These are phyloP conservation scores for Saccharomyces hybrid DNA, from an alignment of 1,139 yeast genomes.

Conservation along the genomic window DNA sequence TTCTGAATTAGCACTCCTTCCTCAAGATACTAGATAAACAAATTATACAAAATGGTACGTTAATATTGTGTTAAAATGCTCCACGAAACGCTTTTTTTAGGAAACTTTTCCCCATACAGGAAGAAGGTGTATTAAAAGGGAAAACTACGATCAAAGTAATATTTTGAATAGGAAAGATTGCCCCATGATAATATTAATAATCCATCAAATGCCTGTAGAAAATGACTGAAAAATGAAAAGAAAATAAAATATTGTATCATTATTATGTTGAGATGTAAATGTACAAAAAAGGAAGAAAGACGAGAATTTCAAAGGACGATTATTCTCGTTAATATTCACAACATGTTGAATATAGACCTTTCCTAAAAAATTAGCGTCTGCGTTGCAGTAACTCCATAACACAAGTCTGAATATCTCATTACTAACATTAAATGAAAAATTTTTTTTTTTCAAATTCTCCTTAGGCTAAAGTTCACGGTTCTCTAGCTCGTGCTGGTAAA, in stretches of 20 bases:
- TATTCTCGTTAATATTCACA: not conserved
- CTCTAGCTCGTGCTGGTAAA: constrained; percentile 99
- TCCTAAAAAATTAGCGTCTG: not conserved
- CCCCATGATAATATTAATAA: not conserved
- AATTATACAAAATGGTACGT: not conserved
- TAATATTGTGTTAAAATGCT: not conserved
- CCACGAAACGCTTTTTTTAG: not conserved
- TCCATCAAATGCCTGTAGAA: not conserved
- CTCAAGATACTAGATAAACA: not conserved
- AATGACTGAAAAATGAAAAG: not conserved
- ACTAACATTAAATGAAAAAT: not conserved
- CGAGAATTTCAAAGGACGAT: not conserved
- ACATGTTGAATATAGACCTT: not conserved
- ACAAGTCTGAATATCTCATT: not conserved
- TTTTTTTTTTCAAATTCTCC: not conserved
- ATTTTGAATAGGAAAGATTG: not conserved
- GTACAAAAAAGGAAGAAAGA: not conserved
- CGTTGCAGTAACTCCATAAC: not conserved
- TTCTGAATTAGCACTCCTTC: not conserved
- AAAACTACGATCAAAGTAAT: not conserved
- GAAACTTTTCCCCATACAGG: not conserved
- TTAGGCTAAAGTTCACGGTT: constrained; percentile 97
- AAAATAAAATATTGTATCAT: not conserved
- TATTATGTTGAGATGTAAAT: too few species aligned
- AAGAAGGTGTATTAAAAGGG: not conserved